Percentiles rank a stretch among this genome's conserved stretches.
Conservation (phyloP, 169 alveolate species). For the Fabrea salina region DNA sequence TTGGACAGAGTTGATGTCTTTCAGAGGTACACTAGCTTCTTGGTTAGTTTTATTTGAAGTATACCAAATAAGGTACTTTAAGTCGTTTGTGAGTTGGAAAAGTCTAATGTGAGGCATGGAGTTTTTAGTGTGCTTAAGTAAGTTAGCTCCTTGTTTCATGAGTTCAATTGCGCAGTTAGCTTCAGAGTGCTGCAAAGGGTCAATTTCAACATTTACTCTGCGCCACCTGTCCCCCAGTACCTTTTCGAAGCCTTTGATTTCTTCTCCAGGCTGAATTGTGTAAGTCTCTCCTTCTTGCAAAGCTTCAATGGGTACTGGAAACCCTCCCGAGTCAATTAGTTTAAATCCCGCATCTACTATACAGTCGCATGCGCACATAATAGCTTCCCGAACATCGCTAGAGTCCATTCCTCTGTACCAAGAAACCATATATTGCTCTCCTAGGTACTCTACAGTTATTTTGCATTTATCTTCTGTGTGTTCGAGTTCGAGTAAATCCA, state of each 20-base stretch:
- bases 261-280: constrained; percentile 26
- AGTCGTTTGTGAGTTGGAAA: constrained; percentile 43
- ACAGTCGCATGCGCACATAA: constrained; percentile 46
- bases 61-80: constrained; percentile 36
- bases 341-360: constrained; percentile 44
- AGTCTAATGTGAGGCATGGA: constrained; percentile 47
- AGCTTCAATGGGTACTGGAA: constrained; percentile 24
- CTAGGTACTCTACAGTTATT: constrained; percentile 39
- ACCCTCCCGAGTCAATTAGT: constrained; percentile 39
- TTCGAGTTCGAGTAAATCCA: background rate
- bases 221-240: constrained; percentile 45
- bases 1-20: constrained; percentile 25
- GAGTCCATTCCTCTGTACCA: constrained; percentile 30
- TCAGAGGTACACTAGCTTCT: constrained; percentile 23
- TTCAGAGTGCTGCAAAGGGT: constrained; percentile 47
- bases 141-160: constrained; percentile 46
- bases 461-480: background rate
- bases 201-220: constrained; percentile 42
- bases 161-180: constrained; percentile 40
- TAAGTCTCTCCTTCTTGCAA: constrained; percentile 31
- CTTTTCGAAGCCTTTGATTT: constrained; percentile 36
- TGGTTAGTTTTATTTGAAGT: constrained; percentile 29
- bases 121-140: constrained; percentile 38
- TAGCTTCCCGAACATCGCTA: constrained; percentile 39
- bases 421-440: constrained; percentile 31